Percentiles rank a stretch among this genome's conserved stretches.
Evolutionary conservation across 2,329 filamentous ascomycete species (phyloP).

Genomic region (Xylariaceae sp.): DNA sequence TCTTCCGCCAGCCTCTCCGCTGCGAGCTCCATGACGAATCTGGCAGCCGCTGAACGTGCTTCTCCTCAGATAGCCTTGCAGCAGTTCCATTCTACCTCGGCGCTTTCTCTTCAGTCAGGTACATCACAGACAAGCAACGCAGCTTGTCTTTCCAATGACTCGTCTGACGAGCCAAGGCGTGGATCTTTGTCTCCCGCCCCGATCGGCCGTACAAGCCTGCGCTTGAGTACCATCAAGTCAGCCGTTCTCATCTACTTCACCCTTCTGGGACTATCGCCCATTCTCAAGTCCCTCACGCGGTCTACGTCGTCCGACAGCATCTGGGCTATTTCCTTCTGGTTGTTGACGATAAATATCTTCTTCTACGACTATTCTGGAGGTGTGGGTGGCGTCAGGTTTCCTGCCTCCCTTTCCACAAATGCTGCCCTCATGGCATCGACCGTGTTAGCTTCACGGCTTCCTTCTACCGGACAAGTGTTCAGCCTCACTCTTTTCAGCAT

Average conservation of each 20-base stretch:
- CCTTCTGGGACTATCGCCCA: conserved; percentile 85
- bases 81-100: conserved; percentile 51
- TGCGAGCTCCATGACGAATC: conserved; percentile 46
- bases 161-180: conserved; percentile 34
- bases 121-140: conserved; percentile 34
- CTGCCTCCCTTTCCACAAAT: conserved; percentile 80
- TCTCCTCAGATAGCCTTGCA: conserved; percentile 33
- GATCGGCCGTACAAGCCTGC: conserved; percentile 44
- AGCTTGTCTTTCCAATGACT: conserved; percentile 30
- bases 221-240: conserved; percentile 81
- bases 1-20: conserved; percentile 36
- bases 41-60: conserved; percentile 32
- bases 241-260: conserved; percentile 90
- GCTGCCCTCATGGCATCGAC: conserved; percentile 95
- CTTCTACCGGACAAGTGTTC: conserved; percentile 90
- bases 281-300: conserved; percentile 90
- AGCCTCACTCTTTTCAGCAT: conserved; percentile 93
- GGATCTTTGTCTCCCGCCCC: conserved; percentile 35
- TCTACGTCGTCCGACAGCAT: conserved; percentile 93
- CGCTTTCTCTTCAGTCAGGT: conserved; percentile 51
- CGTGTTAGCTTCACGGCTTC: conserved; percentile 83
- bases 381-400: conserved; percentile 57
- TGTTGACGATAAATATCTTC: conserved; percentile 92
- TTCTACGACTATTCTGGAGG: conserved; percentile 93
- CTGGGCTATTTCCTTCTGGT: conserved; percentile 93